phyloP scores from a whole-genome alignment of 345 rosid species.

The Microthlaspi erraticum region DNA sequence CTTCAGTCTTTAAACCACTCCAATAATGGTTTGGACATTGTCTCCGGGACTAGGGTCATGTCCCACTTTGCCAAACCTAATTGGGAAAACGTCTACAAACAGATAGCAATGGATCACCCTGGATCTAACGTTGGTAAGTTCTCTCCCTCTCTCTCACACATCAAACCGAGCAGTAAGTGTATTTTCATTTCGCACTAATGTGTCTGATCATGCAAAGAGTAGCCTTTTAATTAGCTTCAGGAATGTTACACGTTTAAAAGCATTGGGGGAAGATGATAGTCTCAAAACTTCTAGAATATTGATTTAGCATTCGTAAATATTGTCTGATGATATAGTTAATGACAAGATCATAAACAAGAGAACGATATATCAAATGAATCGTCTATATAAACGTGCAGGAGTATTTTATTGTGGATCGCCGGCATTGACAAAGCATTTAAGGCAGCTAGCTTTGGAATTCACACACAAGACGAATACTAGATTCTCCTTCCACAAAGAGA shows the following conservation, averaged over 20 bases:
- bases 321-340: not conserved
- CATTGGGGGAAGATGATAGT: not conserved
- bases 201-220: slow-evolving; percentile 7
- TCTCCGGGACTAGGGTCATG: slow-evolving; percentile 73
- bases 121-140: slow-evolving; percentile 64
- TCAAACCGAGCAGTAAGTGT: not conserved
- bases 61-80: slow-evolving; percentile 75
- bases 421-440: slow-evolving; percentile 56
- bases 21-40: slow-evolving; percentile 67
- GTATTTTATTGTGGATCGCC: slow-evolving; percentile 80
- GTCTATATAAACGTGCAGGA: slow-evolving; percentile 51
- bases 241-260: not conserved
- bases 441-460: slow-evolving; percentile 67
- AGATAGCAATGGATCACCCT: slow-evolving; percentile 59
- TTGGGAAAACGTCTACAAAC: slow-evolving; percentile 68
- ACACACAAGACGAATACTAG: slow-evolving; percentile 69
- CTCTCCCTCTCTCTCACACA: not conserved
- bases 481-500: slow-evolving; percentile 82
- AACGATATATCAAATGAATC: not conserved
- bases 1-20: slow-evolving; percentile 69
- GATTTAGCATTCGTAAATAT: not conserved
- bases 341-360: not conserved
- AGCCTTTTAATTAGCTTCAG: not conserved
- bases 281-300: not conserved
- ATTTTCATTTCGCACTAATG: not conserved